Evolutionary conservation across 495 filamentous ascomycete species (phyloP), one percentile per base, ranked within the genome.

Genomic region (Hypoxylon trugodes): DNA sequence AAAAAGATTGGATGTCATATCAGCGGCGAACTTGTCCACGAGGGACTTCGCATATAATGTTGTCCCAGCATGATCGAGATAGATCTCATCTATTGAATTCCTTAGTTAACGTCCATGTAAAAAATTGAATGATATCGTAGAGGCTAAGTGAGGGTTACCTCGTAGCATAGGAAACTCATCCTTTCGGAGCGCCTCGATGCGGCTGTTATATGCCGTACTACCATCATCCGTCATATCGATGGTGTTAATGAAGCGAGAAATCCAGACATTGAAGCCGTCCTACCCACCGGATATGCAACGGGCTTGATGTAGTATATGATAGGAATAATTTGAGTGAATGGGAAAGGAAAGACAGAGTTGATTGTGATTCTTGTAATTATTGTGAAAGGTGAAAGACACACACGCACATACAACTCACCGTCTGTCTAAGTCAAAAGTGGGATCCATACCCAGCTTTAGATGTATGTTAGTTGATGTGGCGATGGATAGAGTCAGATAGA

Each of bases 41-140:
- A 92, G 78, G 24, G 91, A 94, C 68, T 89, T 93, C 19, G 91
- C 76, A 72, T 92, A 94, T 1, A 87, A 77, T 0, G 94, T 95
- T 9, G 92, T 92, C 16, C 91, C 93, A 1, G 93, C 94, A 87
- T 98, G 93, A 66, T 98, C 94, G 21, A 97, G 87, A 70, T 97
- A 98, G 47, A 89, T 84, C 6, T 86, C 83, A 52, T 82, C 91
- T 95, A 60, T 18, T n/a, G n/a, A 25, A 9, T 21, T n/a, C 26
- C 25, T 69, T 33, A 74, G 50, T 43, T 6, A 55, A 48, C n/a
- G n/a, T n/a, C n/a, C n/a, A 19, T 3, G 1, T 19, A 10, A 48
- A 16, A 1, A 33, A 19, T 9, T 35, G 9, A n/a, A n/a, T n/a
- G n/a, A n/a, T n/a, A n/a, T n/a, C n/a, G n/a, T n/a, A 48, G 26